These are phyloP conservation scores for Oxalis stricta DNA, from an alignment of 441 rosid species.

Conservation along the genomic window DNA sequence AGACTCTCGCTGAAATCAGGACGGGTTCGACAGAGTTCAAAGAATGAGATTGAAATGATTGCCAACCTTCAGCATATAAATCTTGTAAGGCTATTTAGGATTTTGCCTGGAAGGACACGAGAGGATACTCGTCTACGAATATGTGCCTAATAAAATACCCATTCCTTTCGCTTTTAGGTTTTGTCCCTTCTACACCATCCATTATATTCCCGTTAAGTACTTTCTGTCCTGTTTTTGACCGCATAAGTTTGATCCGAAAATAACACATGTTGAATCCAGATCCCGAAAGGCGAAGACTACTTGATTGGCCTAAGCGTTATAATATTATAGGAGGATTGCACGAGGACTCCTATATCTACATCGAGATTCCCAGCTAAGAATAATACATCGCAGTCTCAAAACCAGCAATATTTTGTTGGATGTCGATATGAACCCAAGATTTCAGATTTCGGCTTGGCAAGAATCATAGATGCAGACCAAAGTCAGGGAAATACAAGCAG, in stretches of 20 bases:
- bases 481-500: conserved; percentile 13
- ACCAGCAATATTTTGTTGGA: conserved; percentile 22
- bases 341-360: conserved; percentile 19
- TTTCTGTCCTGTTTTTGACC: too few relatives aligned
- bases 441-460: conserved; percentile 20
- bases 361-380: conserved; percentile 16
- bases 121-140: conserved; percentile 20
- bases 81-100: conserved; percentile 16
- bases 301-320: conserved; percentile 16
- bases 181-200: not conserved
- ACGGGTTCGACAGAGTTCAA: conserved; percentile 18
- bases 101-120: conserved; percentile 15
- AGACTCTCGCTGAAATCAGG: conserved; percentile 9
- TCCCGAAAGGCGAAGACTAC: not conserved
- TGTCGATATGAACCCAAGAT: conserved; percentile 21
- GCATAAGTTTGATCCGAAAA: too few relatives aligned
- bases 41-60: conserved; percentile 17
- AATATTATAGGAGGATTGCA: conserved; percentile 16
- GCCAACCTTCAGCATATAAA: conserved; percentile 24
- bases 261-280: not conserved
- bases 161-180: conserved; percentile 18
- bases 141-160: conserved; percentile 19
- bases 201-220: not conserved
- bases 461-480: conserved; percentile 10
- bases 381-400: conserved; percentile 17